Conservation (phyloP, 345 rosid genomes). For the Crucihimalaya himalaica region DNA sequence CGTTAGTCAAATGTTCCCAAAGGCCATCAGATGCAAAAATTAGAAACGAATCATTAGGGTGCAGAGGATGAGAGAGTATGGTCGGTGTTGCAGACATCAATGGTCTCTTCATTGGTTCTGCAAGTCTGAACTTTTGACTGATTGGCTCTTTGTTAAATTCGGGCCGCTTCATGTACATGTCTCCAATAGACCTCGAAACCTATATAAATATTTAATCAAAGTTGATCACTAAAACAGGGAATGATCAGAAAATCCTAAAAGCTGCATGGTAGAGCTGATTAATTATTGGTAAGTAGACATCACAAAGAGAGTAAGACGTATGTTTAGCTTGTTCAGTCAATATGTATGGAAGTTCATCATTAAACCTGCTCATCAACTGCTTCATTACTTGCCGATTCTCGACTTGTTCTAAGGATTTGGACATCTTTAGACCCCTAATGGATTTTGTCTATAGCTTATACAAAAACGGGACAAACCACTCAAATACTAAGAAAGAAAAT, state of each 20-base stretch:
- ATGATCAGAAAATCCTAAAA: not conserved
- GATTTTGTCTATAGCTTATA: not conserved
- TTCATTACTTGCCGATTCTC: not conserved
- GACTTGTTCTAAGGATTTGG: not conserved
- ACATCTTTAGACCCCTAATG: not conserved
- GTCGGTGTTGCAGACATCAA: slow-evolving; percentile 73
- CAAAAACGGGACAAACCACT: not conserved
- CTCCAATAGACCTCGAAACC: slow-evolving; percentile 91
- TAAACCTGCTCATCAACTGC: not conserved
- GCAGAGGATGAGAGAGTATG: slow-evolving; percentile 63
- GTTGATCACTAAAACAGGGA: not conserved
- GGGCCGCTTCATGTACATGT: slow-evolving; percentile 75
- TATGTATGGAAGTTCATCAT: not conserved
- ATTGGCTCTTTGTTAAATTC: slow-evolving; percentile 69
- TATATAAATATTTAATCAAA: slow-evolving; percentile 38
- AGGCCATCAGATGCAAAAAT: slow-evolving; percentile 97
- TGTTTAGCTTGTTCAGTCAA: not conserved
- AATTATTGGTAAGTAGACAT: not conserved
- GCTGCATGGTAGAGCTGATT: not conserved
- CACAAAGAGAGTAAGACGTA: not conserved
- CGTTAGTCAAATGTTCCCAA: slow-evolving; percentile 90
- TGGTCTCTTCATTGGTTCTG: slow-evolving; percentile 77
- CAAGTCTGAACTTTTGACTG: slow-evolving; percentile 67
- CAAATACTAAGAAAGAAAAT: not conserved
- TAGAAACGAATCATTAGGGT: slow-evolving; percentile 84